These are phyloP conservation scores for Trichoderma brevicompactum DNA, from an alignment of 2,329 filamentous ascomycete species.

Conservation along the genomic window DNA sequence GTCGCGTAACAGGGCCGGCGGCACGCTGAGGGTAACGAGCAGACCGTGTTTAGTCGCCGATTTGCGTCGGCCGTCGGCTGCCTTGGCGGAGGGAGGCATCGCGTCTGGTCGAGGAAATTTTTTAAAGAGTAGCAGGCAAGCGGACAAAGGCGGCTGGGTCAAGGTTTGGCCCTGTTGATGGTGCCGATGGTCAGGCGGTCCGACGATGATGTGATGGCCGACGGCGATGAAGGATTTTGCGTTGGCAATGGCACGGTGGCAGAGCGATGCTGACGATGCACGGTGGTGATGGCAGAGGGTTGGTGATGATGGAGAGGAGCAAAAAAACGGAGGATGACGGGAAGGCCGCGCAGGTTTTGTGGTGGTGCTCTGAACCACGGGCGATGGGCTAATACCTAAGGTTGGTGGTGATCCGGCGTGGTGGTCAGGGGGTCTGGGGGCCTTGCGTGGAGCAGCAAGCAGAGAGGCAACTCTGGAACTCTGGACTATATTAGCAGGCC, in stretches of 20 bases:
- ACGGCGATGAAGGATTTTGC: slow-evolving; percentile 13
- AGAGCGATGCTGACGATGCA: slow-evolving; percentile 16
- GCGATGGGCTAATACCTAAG: slow-evolving; percentile 29
- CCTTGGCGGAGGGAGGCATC: slow-evolving; percentile 45
- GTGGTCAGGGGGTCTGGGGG: slow-evolving; percentile 33
- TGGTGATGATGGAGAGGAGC: slow-evolving; percentile 28
- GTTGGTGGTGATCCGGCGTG: slow-evolving; percentile 36
- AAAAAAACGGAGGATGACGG: slow-evolving; percentile 28
- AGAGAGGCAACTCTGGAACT: slow-evolving; percentile 27
- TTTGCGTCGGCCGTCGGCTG: slow-evolving; percentile 45
- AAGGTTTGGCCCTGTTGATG: neutral
- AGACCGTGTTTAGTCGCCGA: slow-evolving; percentile 44
- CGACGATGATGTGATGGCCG: slow-evolving; percentile 5
- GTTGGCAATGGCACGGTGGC: slow-evolving; percentile 32
- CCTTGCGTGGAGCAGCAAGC: slow-evolving; percentile 32
- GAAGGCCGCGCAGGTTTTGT: slow-evolving; percentile 28
- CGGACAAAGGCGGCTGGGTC: neutral
- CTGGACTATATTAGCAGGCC: slow-evolving; percentile 27
- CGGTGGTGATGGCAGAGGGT: slow-evolving; percentile 20
- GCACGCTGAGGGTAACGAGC: slow-evolving; percentile 58
- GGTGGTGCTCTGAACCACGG: slow-evolving; percentile 29
- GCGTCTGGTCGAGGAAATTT: slow-evolving; percentile 14
- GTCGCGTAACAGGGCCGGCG: slow-evolving; percentile 55
- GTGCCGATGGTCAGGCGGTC: neutral
- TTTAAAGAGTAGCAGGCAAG: neutral